phyloP scores from a whole-genome alignment of 2,329 filamentous ascomycete species.

The Clonostachys sp. region DNA sequence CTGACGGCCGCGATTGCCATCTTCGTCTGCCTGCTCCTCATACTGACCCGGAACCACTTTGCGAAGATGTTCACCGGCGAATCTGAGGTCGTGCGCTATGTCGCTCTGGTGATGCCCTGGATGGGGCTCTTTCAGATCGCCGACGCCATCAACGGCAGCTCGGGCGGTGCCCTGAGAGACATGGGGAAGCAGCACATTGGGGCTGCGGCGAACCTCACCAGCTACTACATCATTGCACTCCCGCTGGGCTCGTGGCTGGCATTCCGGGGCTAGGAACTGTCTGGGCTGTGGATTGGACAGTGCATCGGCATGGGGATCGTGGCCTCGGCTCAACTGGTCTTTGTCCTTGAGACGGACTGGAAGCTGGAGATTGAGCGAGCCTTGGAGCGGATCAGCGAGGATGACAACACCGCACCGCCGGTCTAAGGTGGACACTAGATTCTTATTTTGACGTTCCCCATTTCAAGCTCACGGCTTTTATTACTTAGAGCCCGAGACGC shows the following conservation, averaged over 20 bases:
- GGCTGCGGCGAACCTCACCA: slow-evolving; percentile 73
- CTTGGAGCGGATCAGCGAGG: slow-evolving; percentile 12
- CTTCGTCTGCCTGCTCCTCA: slow-evolving; percentile 61
- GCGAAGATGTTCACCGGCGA: slow-evolving; percentile 81
- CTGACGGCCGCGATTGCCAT: slow-evolving; percentile 67
- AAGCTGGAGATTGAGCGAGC: slow-evolving; percentile 31
- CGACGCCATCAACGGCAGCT: slow-evolving; percentile 80
- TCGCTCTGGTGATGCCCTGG: slow-evolving; percentile 74
- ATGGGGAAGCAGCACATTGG: slow-evolving; percentile 87
- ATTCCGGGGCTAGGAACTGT: slow-evolving; percentile 79
- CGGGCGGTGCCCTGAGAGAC: slow-evolving; percentile 73
- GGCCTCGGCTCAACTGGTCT: slow-evolving; percentile 71
- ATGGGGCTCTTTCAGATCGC: slow-evolving; percentile 89
- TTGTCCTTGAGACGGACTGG: slow-evolving; percentile 77
- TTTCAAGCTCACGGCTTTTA: no score
- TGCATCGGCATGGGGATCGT: slow-evolving; percentile 79
- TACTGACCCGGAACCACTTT: slow-evolving; percentile 68
- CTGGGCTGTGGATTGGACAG: slow-evolving; percentile 81
- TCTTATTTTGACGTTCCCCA: no score
- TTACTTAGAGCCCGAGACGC: no score
- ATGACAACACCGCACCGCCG: neutral
- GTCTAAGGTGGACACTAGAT: no score
- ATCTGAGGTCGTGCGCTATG: slow-evolving; percentile 63
- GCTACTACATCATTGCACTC: slow-evolving; percentile 78
- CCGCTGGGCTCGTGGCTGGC: slow-evolving; percentile 79